Conservation (phyloP, 805 yeast genomes). For the Starmera quercuum region DNA sequence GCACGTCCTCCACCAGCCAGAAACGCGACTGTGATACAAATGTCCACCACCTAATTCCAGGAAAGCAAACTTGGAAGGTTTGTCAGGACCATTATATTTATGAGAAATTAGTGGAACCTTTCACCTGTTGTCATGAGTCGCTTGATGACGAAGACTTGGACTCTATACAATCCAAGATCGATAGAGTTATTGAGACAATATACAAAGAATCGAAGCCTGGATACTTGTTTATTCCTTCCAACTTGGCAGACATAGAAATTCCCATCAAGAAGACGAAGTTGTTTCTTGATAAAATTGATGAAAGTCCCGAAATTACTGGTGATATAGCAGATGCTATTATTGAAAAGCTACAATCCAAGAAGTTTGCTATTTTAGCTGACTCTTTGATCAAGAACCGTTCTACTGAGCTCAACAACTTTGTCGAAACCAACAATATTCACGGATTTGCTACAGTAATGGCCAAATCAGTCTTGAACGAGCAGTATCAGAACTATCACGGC, state of each 20-base stretch:
- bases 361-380: slow-evolving; percentile 70
- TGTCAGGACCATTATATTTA: slow-evolving; percentile 52
- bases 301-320: slow-evolving; percentile 19
- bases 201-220: slow-evolving; percentile 57
- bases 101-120: slow-evolving; percentile 45
- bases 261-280: slow-evolving; percentile 24
- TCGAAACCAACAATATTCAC: slow-evolving; percentile 23
- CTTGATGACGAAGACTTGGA: slow-evolving; percentile 37
- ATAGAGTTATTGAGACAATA: slow-evolving; percentile 44
- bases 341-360: slow-evolving; percentile 35
- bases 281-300: slow-evolving; percentile 17
- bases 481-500: slow-evolving; percentile 54
- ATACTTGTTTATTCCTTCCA: slow-evolving; percentile 59
- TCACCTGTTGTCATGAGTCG: slow-evolving; percentile 47
- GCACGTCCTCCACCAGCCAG: slow-evolving; percentile 50
- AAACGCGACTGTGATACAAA: slow-evolving; percentile 19
- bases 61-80: slow-evolving; percentile 32
- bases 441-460: slow-evolving; percentile 9
- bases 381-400: slow-evolving; percentile 54
- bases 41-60: slow-evolving; percentile 48
- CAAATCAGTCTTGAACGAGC: slow-evolving; percentile 29
- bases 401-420: slow-evolving; percentile 36
- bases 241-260: slow-evolving; percentile 35
- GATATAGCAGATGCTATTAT: slow-evolving; percentile 38
- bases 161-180: slow-evolving; percentile 50